Conservation (phyloP, 2,329 filamentous ascomycete genomes). For the Aspergillus fumigatus region DNA sequence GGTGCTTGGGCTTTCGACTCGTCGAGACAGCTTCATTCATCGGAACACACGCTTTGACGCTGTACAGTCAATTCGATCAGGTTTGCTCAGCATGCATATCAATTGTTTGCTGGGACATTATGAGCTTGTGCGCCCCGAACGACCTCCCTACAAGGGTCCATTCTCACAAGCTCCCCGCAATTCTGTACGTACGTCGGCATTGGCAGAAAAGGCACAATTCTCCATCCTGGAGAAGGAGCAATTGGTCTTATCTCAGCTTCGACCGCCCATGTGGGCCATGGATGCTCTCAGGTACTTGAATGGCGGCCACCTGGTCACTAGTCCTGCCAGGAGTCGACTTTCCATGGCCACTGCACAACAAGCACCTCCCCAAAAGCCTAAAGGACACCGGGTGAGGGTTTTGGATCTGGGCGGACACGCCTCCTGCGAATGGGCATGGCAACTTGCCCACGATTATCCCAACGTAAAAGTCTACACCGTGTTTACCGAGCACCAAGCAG, state of each 20-base stretch:
- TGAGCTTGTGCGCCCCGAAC: slow-evolving; percentile 65
- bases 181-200: slow-evolving; percentile 59
- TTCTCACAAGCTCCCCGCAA: slow-evolving; percentile 69
- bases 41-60: slow-evolving; percentile 82
- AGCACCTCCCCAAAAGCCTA: slow-evolving; percentile 22
- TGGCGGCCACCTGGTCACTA: slow-evolving; percentile 56
- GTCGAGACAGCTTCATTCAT: slow-evolving; percentile 76
- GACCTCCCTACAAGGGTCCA: slow-evolving; percentile 67
- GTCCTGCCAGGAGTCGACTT: slow-evolving; percentile 43
- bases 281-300: slow-evolving; percentile 59
- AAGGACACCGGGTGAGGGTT: slow-evolving; percentile 56
- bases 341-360: slow-evolving; percentile 23
- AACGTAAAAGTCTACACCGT: slow-evolving; percentile 85
- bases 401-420: slow-evolving; percentile 83
- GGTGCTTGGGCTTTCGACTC: slow-evolving; percentile 61
- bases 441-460: slow-evolving; percentile 79
- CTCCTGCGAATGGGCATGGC: slow-evolving; percentile 93
- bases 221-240: slow-evolving; percentile 65
- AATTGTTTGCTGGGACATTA: slow-evolving; percentile 82
- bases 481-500: slow-evolving; percentile 68
- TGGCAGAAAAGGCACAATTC: slow-evolving; percentile 42
- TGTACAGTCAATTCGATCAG: slow-evolving; percentile 75
- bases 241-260: slow-evolving; percentile 69
- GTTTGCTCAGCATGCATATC: slow-evolving; percentile 66
- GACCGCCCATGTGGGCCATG: slow-evolving; percentile 57